Evolutionary conservation across 441 rosid genomes (phyloP), one percentile per base, ranked within the genome.

Genomic region (Bruguiera hainesii): DNA sequence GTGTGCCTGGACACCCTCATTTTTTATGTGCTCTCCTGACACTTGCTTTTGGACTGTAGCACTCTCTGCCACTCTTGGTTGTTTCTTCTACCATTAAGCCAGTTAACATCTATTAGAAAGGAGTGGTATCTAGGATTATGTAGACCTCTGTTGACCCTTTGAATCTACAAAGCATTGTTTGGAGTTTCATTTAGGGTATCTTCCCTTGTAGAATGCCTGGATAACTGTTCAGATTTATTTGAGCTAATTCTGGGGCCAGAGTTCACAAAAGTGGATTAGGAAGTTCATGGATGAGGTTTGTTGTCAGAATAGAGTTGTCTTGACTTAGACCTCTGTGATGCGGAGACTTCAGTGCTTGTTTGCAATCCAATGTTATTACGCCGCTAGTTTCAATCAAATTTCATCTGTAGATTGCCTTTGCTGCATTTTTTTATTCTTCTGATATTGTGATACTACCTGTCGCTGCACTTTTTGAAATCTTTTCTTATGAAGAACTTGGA

Each of bases 141-240:
- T 35, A 35, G 39, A 35, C 11, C 9, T 8, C 10, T 35, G 39
- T 35, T 35, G 10, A 35, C 39, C 10, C 8, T 35, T 33, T 1
- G 11, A 29, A 42, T 68, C 25, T 42, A 11, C 63, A 60, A 4
- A 56, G 15, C 18, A 1, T 65, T 49, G 35, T 26, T 70, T 65
- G 51, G 28, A 53, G 9, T 49, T 29, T 56, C 51, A 53, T 29
- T 68, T 61, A 60, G 62, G 61, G 23, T 48, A 21, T 70, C 56
- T 52, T 71, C 21, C 48, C n/a, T 55, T 21, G 48, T 59, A 56
- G 33, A 64, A 66, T 64, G 69, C 37, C 23, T 21, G 37, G 52
- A 53, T 58, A 61, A 42, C 68, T 16, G n/a, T 65, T 48, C 56
- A 68, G 49, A 29, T 55, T 60, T 61, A 71, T 35, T 67, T 64